Percentiles rank a stretch among this genome's conserved stretches.
Conservation (phyloP, 495 filamentous ascomycete genomes). For the Rhypophila decipiens region DNA sequence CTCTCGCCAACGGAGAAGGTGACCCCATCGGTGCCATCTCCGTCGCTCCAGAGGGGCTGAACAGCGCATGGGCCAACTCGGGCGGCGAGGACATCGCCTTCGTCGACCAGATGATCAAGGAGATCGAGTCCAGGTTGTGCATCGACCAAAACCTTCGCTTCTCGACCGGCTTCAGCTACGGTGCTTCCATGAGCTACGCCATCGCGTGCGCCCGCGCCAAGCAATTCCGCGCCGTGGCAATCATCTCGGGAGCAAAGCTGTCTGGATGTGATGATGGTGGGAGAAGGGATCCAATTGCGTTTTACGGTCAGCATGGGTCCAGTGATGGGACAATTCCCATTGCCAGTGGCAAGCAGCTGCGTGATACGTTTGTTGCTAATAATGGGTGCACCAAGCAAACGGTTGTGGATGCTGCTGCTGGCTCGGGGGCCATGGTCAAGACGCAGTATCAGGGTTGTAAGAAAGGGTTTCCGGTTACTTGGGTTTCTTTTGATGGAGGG, state of each 20-base stretch:
- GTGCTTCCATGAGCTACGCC: conserved; percentile 36
- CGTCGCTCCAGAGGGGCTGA: conserved; percentile 35
- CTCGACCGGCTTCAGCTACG: conserved; percentile 39
- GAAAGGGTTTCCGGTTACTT: conserved; percentile 19
- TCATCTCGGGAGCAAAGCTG: conserved; percentile 28
- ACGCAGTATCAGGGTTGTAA: conserved; percentile 21
- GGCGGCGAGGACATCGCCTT: conserved; percentile 37
- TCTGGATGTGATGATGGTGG: conserved; percentile 34
- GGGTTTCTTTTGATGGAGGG: conserved; percentile 15
- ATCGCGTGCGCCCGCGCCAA: conserved; percentile 34
- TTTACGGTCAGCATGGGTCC: conserved; percentile 35
- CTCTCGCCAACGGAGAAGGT: conserved; percentile 32
- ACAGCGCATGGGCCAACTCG: conserved; percentile 38
- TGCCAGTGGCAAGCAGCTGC: conserved; percentile 19
- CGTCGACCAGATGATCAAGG: conserved; percentile 25
- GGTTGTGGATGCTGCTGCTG: conserved; percentile 18
- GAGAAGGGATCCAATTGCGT: conserved; percentile 37
- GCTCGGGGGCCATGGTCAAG: conserved; percentile 23
- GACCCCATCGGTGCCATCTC: conserved; percentile 32
- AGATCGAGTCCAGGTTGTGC: conserved; percentile 32
- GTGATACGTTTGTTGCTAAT: conserved; percentile 31
- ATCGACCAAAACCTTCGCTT: conserved; percentile 33
- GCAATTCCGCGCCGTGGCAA: conserved; percentile 33
- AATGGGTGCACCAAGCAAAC: conserved; percentile 33
- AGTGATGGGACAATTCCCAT: conserved; percentile 30